phyloP scores from a whole-genome alignment of 805 yeast genomes.

The Citeromyces nyonsensis region DNA sequence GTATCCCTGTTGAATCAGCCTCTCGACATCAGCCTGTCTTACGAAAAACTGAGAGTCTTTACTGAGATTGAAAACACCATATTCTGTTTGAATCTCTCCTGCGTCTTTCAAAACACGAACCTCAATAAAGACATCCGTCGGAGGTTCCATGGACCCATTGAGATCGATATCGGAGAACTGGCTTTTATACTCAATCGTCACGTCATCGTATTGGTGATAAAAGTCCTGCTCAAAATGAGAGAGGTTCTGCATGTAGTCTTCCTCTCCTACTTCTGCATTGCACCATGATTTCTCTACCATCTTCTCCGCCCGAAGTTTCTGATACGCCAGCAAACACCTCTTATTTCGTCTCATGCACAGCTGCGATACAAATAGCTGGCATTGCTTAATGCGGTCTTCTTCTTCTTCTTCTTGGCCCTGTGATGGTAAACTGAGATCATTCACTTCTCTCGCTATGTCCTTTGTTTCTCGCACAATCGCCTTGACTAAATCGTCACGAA shows the following conservation, averaged over 20 bases:
- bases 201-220: constrained; percentile 50
- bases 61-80: constrained; percentile 86
- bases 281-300: constrained; percentile 63
- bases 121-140: constrained; percentile 82
- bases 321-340: constrained; percentile 77
- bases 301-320: constrained; percentile 51
- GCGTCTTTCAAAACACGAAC: constrained; percentile 89
- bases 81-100: constrained; percentile 95
- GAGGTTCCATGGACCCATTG: constrained; percentile 83
- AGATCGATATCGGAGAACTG: constrained; percentile 72
- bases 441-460: constrained; percentile 44
- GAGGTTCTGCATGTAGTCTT: constrained; percentile 27
- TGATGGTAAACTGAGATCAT: constrained; percentile 17
- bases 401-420: constrained; percentile 7
- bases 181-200: constrained; percentile 64
- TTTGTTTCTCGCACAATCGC: constrained; percentile 57
- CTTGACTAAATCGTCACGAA: constrained; percentile 57
- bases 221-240: constrained; percentile 77
- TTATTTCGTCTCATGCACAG: constrained; percentile 79
- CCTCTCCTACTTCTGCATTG: constrained; percentile 29
- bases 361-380: constrained; percentile 55
- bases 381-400: constrained; percentile 32
- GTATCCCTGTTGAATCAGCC: constrained; percentile 88
- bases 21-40: constrained; percentile 84
- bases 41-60: constrained; percentile 93